Evolutionary conservation across 139 green algal genomes (phyloP).

Genomic region (Picochlorum sp.): DNA sequence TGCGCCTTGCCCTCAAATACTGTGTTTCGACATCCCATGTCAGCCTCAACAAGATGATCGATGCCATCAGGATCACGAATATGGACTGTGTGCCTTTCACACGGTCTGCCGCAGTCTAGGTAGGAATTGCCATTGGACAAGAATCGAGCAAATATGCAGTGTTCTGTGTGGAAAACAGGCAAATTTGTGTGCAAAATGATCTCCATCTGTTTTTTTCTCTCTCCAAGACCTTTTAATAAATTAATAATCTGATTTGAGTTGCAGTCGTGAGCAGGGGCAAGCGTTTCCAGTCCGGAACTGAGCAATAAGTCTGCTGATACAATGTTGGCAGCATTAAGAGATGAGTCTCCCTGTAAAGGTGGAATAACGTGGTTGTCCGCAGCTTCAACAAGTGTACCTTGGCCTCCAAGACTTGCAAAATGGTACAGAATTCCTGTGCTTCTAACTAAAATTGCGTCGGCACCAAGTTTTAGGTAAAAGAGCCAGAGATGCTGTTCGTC

Average conservation of each 20-base stretch:
- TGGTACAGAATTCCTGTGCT: constrained; percentile 52
- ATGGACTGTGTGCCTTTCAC: constrained; percentile 60
- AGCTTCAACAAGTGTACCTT: constrained; percentile 12
- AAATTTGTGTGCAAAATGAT: constrained; percentile 70
- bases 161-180: constrained; percentile 83
- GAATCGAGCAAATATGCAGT: constrained; percentile 78
- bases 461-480: constrained; percentile 61
- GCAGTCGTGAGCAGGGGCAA: constrained; percentile 68
- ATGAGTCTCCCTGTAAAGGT: constrained; percentile 67
- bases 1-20: constrained; percentile 73
- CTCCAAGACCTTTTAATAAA: constrained; percentile 17
- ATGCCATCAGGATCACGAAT: constrained; percentile 49
- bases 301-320: constrained; percentile 51
- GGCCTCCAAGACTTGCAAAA: constrained; percentile 35
- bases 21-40: constrained; percentile 79
- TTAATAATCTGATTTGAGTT: constrained; percentile 51
- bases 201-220: constrained; percentile 32
- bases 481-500: constrained; percentile 57
- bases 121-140: constrained; percentile 60
- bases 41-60: constrained; percentile 76
- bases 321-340: constrained; percentile 69
- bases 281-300: constrained; percentile 16
- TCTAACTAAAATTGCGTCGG: constrained; percentile 68
- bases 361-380: constrained; percentile 17
- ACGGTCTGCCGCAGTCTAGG: constrained; percentile 73